Evolutionary conservation across 192 early-diverging fungal species (phyloP).

Genomic region (Phlyctochytrium planicorne): DNA sequence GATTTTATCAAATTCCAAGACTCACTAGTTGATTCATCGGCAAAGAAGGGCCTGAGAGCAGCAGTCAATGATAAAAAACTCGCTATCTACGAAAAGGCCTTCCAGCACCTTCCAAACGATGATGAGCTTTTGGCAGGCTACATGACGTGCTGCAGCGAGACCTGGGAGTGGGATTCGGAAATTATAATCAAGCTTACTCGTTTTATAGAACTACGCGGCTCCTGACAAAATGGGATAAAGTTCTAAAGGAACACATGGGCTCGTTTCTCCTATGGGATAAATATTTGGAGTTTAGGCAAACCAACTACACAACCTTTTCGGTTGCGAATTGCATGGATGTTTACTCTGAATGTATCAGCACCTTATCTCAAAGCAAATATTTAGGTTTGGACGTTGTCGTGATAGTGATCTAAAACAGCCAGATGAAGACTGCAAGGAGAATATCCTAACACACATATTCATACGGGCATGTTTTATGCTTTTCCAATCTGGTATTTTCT

Average conservation of each 20-base stretch:
- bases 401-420: too few species aligned
- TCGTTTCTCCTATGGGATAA: conserved; percentile 38
- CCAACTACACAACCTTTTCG: conserved; percentile 37
- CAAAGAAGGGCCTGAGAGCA: neutral
- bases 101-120: conserved; percentile 24
- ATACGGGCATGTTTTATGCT: conserved; percentile 29
- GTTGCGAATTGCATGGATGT: conserved; percentile 32
- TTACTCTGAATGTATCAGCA: conserved; percentile 34
- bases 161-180: conserved; percentile 28
- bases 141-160: conserved; percentile 27
- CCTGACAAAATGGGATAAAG: conserved; percentile 42
- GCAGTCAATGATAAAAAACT: conserved; percentile 43
- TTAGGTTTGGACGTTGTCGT: neutral
- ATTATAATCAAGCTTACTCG: neutral
- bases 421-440: conserved; percentile 21
- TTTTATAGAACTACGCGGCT: conserved; percentile 14
- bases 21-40: conserved; percentile 14
- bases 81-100: conserved; percentile 43
- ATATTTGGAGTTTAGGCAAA: conserved; percentile 47
- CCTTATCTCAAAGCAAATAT: conserved; percentile 4
- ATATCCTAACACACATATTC: conserved; percentile 34
- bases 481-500: conserved; percentile 16
- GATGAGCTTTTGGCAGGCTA: conserved; percentile 30
- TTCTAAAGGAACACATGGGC: conserved; percentile 23
- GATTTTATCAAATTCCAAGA: conserved; percentile 44